Evolutionary conservation across 2,329 filamentous ascomycete genomes (phyloP).

Genomic region (Pseudodiploospora longispora): DNA sequence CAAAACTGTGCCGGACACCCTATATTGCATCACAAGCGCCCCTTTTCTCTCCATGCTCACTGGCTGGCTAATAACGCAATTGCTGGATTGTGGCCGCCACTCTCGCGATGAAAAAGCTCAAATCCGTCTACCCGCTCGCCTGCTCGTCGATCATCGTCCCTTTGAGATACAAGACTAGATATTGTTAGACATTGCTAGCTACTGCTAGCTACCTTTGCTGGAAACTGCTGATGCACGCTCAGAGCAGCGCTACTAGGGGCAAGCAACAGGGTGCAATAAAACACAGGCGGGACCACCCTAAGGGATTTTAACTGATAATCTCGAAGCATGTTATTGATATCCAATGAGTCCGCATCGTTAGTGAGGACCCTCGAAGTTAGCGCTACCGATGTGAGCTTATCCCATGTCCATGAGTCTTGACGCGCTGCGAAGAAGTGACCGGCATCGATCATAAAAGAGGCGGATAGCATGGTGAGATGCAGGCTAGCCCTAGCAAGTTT

Average conservation of each 20-base stretch:
- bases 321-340: constrained; percentile 19
- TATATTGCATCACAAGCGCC: neutral
- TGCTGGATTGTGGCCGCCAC: neutral
- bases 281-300: no score
- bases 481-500: constrained; percentile 22
- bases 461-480: constrained; percentile 19
- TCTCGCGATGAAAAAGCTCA: neutral
- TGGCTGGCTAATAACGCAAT: constrained; percentile 1
- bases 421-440: constrained; percentile 20
- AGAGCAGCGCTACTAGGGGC: no score
- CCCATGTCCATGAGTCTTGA: constrained; percentile 19
- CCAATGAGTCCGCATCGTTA: constrained; percentile 9
- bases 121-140: neutral
- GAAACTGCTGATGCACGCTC: no score
- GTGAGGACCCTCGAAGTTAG: constrained; percentile 23
- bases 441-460: constrained; percentile 25
- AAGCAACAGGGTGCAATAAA: no score
- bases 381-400: constrained; percentile 21
- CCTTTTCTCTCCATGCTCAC: neutral
- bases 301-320: neutral
- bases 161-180: neutral
- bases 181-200: no score
- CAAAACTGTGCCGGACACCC: neutral
- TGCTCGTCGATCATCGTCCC: neutral
- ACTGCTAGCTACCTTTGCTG: no score